Percentiles rank a stretch among this genome's conserved stretches.
Evolutionary conservation across 202 grass and related monocot species (phyloP).

Genomic region (Saccharum hybrid): DNA sequence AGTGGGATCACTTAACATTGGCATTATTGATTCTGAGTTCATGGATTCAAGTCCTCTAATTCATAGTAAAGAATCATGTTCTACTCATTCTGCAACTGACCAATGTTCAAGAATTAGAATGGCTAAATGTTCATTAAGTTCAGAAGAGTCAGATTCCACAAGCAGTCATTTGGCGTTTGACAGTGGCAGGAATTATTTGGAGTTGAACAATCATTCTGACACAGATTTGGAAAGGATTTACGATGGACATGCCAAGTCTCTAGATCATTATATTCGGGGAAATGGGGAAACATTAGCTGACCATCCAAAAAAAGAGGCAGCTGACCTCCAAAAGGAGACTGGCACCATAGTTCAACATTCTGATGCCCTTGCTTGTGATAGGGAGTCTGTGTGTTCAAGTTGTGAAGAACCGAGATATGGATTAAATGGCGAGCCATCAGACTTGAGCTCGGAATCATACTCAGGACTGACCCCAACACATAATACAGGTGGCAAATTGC

Average conservation of each 20-base stretch:
- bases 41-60: slow-evolving; percentile 33
- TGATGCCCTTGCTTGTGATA: slow-evolving; percentile 31
- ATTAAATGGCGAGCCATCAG: slow-evolving; percentile 14
- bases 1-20: slow-evolving; percentile 45
- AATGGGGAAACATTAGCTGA: slow-evolving; percentile 23
- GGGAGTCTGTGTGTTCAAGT: slow-evolving; percentile 54
- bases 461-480: slow-evolving; percentile 29
- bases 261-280: slow-evolving; percentile 8
- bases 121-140: slow-evolving; percentile 36
- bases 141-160: slow-evolving; percentile 37
- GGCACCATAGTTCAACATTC: slow-evolving; percentile 7
- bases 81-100: slow-evolving; percentile 38
- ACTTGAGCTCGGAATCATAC: slow-evolving; percentile 22
- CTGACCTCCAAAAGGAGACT: slow-evolving; percentile 38
- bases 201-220: neutral
- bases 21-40: slow-evolving; percentile 29
- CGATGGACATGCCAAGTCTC: neutral
- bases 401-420: slow-evolving; percentile 23
- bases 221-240: slow-evolving; percentile 18
- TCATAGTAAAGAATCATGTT: slow-evolving; percentile 32
- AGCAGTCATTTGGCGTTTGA: slow-evolving; percentile 23
- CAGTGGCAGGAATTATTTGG: slow-evolving; percentile 32
- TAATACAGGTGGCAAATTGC: neutral
- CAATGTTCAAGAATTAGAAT: slow-evolving; percentile 48
- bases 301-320: neutral